phyloP scores from a whole-genome alignment of 1,139 yeast genomes.

The Diutina ranongensis region DNA sequence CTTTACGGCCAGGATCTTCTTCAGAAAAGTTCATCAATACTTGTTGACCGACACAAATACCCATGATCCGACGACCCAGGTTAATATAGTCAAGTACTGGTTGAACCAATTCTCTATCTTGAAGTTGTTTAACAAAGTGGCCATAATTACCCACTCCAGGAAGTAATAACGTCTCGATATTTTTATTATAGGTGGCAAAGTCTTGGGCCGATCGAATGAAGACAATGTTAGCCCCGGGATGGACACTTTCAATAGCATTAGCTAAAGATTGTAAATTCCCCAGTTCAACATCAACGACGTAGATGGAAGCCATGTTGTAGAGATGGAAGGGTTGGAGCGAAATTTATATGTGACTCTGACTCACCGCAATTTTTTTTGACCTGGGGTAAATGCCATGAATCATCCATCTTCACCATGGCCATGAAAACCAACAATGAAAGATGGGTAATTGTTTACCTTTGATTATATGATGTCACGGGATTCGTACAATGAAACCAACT shows the following conservation, averaged over 20 bases:
- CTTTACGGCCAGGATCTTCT: slow-evolving; percentile 56
- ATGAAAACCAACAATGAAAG: too few relatives aligned
- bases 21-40: slow-evolving; percentile 64
- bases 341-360: background rate
- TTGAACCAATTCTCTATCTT: slow-evolving; percentile 45
- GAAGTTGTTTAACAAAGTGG: slow-evolving; percentile 70
- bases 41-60: slow-evolving; percentile 94
- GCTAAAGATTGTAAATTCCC: slow-evolving; percentile 85
- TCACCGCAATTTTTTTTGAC: background rate
- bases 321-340: background rate
- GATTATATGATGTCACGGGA: too few relatives aligned
- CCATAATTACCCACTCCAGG: slow-evolving; percentile 98
- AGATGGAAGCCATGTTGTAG: slow-evolving; percentile 16
- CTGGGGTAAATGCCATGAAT: background rate
- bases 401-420: too few relatives aligned
- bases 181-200: slow-evolving; percentile 21
- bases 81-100: slow-evolving; percentile 57
- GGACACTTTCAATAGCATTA: slow-evolving; percentile 73
- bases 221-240: slow-evolving; percentile 41
- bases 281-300: slow-evolving; percentile 87
- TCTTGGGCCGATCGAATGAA: slow-evolving; percentile 33
- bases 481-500: too few relatives aligned
- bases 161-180: slow-evolving; percentile 48
- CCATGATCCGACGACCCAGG: slow-evolving; percentile 80
- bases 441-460: too few relatives aligned